Evolutionary conservation across 345 rosid species (phyloP), one percentile per base, ranked within the genome.

Genomic region (Linum trigynum): DNA sequence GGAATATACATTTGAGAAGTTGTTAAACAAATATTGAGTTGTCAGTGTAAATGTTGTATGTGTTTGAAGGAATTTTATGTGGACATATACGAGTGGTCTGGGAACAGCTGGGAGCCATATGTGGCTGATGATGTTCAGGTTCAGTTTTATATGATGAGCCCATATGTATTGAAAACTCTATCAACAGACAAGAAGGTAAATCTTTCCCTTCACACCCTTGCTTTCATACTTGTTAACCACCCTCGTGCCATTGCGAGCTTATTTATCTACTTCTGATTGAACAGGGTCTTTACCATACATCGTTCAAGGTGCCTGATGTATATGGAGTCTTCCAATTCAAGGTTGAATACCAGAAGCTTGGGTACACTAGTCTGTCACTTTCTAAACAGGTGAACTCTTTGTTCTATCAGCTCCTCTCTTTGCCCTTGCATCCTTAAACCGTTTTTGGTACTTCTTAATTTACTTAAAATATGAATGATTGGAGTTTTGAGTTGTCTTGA

Each of bases 141-240:
- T 73, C 95, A 82, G 62, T 83, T 87, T 61, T 83, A 85, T 79
- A 85, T 83, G 95, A 87, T 83, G 90, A 85, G 90, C 70, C 89
- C 88, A 7, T 87, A 83, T 56, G 82, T 85, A 38, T 75, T 87
- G 74, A 85, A 83, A 79, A 83, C 86, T 48, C 71, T 82, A 57
- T 82, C 86, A 42, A 72, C 88, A 41, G 73, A 87, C 66, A 69
- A 74, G 55, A 80, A 83, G 84, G 88, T 84, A 72, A 35, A 5
- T 45, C 60, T 67, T 35, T 65, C 62, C 32, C 12, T 55, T 3
- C 32, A 41, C 5, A 5, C 41, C 38, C 4, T n/a, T 50, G 14
- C 12, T 35, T 57, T 45, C 41, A 16, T n/a, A 7, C 38, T 62
- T 62, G 1, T 39, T 37, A 38, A 5, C 35, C 11, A 35, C 0